Evolutionary conservation across 1,284 basidiomycete genomes (phyloP).

Genomic region (Pterulicium gracile): DNA sequence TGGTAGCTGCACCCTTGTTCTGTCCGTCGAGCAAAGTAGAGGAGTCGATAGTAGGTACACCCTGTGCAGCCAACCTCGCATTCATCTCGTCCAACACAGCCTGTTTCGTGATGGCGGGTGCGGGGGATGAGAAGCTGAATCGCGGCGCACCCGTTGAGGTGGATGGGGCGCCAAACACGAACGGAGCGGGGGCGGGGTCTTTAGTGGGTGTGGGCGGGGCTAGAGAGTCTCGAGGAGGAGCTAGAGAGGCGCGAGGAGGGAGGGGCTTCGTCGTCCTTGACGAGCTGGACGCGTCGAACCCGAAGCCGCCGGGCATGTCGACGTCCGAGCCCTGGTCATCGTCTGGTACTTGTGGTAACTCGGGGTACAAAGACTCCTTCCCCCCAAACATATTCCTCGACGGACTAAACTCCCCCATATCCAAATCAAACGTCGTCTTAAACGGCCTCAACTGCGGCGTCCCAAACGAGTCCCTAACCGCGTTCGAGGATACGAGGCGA

Average conservation of each 20-base stretch:
- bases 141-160: conserved; percentile 27
- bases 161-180: conserved; percentile 66
- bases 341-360: conserved; percentile 10
- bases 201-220: neutral
- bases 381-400: conserved; percentile 40
- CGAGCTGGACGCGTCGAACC: conserved; percentile 8
- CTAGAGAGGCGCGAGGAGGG: conserved; percentile 3
- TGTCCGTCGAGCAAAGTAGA: conserved; percentile 25
- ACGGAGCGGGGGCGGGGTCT: conserved; percentile 26
- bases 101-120: conserved; percentile 46
- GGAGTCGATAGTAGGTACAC: conserved; percentile 30
- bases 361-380: conserved; percentile 23
- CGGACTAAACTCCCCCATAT: conserved; percentile 35
- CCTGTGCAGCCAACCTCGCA: conserved; percentile 41
- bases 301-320: conserved; percentile 23
- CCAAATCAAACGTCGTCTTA: conserved; percentile 53
- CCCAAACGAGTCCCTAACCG: conserved; percentile 14
- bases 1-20: conserved; percentile 15
- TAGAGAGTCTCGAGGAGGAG: conserved; percentile 2
- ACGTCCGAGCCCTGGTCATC: conserved; percentile 11
- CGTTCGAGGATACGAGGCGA: conserved; percentile 34
- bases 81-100: conserved; percentile 73
- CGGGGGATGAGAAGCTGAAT: conserved; percentile 46
- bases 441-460: conserved; percentile 56
- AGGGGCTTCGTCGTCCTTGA: conserved; percentile 6